Base-by-base conservation (phyloP, 2,329 filamentous ascomycete genomes). In the Venturia aucupariae region DNA sequence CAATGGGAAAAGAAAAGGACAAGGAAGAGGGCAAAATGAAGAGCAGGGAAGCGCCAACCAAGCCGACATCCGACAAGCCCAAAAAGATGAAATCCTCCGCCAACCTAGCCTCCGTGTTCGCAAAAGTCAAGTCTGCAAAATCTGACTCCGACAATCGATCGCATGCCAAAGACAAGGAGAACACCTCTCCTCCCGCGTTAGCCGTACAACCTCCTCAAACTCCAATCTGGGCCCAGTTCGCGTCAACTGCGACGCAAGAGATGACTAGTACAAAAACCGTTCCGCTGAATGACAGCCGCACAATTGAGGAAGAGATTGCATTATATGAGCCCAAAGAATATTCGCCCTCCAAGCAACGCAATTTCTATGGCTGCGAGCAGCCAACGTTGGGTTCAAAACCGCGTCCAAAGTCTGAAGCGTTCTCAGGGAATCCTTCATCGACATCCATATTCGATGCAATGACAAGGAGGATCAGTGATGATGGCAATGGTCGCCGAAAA, bases 181-280 rank as follows among this genome's bases (percentile, higher is more conserved):
- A 96, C 73, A 83, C 82, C 63, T 87, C 84, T 39, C 90, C 90
- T 3, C 78, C 80, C 0, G 76, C 79, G 65, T 79, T 78, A 4
- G 72, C 78, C 15, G 71, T 78, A 48, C 71, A 76, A 27, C 70
- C 70, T 8, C 68, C 76, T 11, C 80, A 83, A 22, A 86, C 89
- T 1, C 91, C 92, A 30, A 92, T 93, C 64, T 96, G 90, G 80
- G 85, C 89, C 17, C 88, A 94, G 70, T 94, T 93, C 72, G 77
- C 81, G 65, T 76, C 77, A 51, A 71, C 54, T 8, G 35, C 38
- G 8, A 39, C 15, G 38, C 69, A 73, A 39, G 71, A 74, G 54
- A 67, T 69, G 63, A 70, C 69, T 2, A 70, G 71, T 35, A 76
- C 75, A 2, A 77, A 24, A 44, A 66, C 55, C 24, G 72, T 81